Evolutionary conservation across 2,329 filamentous ascomycete species (phyloP).

Genomic region (Huntiella abstrusa): DNA sequence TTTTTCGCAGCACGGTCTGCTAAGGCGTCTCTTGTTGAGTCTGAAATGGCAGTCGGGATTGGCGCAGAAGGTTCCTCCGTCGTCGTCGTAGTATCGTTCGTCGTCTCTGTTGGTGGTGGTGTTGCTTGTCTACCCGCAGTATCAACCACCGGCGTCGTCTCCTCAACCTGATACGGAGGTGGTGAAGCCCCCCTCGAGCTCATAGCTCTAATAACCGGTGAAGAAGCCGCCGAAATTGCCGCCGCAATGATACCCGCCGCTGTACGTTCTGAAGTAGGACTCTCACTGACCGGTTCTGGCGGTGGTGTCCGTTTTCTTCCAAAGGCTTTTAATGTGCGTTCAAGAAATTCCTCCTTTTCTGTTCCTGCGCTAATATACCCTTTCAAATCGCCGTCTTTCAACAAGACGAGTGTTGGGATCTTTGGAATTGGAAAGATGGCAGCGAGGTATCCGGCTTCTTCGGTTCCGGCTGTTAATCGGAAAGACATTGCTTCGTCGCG

Average conservation of each 20-base stretch:
- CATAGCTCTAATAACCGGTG: constrained; percentile 9
- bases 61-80: too few relatives aligned
- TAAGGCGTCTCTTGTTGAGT: background rate
- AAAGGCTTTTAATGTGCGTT: constrained; percentile 20
- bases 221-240: constrained; percentile 12
- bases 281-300: constrained; percentile 6
- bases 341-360: constrained; percentile 46
- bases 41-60: background rate
- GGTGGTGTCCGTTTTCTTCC: constrained; percentile 12
- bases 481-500: constrained; percentile 47
- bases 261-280: constrained; percentile 8
- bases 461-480: constrained; percentile 50
- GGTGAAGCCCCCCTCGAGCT: constrained; percentile 11
- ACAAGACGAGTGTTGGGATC: constrained; percentile 62
- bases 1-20: too few relatives aligned
- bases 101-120: too few relatives aligned
- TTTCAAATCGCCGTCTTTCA: constrained; percentile 59
- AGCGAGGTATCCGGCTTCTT: constrained; percentile 64
- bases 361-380: constrained; percentile 54
- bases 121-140: constrained; percentile 7
- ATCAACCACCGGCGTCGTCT: background rate
- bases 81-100: too few relatives aligned
- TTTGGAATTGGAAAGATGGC: constrained; percentile 67
- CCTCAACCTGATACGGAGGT: constrained; percentile 9
- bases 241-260: constrained; percentile 10